These are phyloP conservation scores for Panaeolus papilionaceus DNA, from an alignment of 768 basidiomycete genomes.

Conservation along the genomic window DNA sequence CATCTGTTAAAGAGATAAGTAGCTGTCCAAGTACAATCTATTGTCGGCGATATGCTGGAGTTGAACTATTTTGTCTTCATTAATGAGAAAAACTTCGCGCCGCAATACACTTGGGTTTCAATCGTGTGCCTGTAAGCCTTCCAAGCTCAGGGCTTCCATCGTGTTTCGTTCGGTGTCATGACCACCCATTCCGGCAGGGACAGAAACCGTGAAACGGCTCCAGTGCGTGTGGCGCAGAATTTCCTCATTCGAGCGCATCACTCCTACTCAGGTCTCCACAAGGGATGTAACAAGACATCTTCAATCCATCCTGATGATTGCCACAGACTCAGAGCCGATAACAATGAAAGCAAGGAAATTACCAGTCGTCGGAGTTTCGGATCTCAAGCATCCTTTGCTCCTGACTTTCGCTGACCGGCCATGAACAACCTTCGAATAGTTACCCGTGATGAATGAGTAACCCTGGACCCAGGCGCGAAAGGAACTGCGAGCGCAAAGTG, in stretches of 20 bases:
- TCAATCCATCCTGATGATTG: neutral
- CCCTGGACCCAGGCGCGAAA: neutral
- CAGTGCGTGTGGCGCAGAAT: neutral
- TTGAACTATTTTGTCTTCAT: neutral
- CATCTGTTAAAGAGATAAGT: constrained; percentile 10
- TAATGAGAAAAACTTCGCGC: neutral
- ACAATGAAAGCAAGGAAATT: constrained; percentile 8
- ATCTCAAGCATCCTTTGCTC: constrained; percentile 1
- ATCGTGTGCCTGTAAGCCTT: neutral
- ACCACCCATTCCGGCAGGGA: neutral
- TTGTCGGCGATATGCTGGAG: constrained; percentile 3
- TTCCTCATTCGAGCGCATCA: neutral
- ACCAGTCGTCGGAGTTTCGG: constrained; percentile 9
- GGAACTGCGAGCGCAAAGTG: neutral
- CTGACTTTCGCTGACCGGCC: neutral
- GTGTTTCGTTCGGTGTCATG: neutral
- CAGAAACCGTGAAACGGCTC: neutral
- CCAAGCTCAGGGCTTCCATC: constrained; percentile 8
- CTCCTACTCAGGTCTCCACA: neutral
- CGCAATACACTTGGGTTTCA: constrained; percentile 11
- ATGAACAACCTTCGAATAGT: constrained; percentile 1
- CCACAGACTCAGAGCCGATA: neutral
- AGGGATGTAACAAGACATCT: neutral
- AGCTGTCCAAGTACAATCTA: constrained; percentile 6
- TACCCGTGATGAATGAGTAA: neutral